Evolutionary conservation across 352 stramenopile genomes (phyloP), one percentile per base, ranked within the genome.

Genomic region (Halophytophthora polymorphica): DNA sequence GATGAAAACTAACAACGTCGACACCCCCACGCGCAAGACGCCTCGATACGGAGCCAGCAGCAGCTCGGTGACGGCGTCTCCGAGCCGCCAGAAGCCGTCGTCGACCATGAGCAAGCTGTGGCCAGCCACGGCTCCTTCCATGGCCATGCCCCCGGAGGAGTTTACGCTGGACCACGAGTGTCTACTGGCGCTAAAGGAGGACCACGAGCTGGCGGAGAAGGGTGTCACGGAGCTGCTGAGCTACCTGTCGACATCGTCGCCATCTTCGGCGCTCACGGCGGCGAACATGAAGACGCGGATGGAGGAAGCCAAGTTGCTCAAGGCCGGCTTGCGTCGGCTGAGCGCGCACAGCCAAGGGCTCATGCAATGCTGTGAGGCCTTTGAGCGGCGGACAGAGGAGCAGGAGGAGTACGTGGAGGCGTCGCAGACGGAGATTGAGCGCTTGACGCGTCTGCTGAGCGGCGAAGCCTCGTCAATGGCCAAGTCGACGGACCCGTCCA

Each of bases 201-300:
- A 86, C 21, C 81, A 91, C 45, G 64, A 72, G 6, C 51, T 86
- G 35, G 71, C 80, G 0, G 80, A 86, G 31, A 70, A 79, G 48
- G 80, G 70, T 0, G 77, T 88, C 2, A 66, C 80, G 34, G 69
- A 88, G 36, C 48, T 91, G n/a, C 61, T 91, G 22, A 77, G 62
- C 31, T 72, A 75, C 5, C 43, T 77, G 18, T 58, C 56, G 8
- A 57, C 49, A 4, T 55, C 53, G 3, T 45, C 55, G 12, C 48
- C 66, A 3, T 68, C 51, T 40, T 64, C 64, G 17, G 51, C 64
- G 2, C 33, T 71, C 25, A 81, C 69, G 15, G 61, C 71, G 29
- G 39, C 66, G 18, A 64, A 69, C 53, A 53, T 78, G 58, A 83
- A 77, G 48, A 45, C 56, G 15, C 64, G 74, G 0, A 49, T 75